phyloP scores from a whole-genome alignment of 345 rosid species.

The Syzygium oleosum region DNA sequence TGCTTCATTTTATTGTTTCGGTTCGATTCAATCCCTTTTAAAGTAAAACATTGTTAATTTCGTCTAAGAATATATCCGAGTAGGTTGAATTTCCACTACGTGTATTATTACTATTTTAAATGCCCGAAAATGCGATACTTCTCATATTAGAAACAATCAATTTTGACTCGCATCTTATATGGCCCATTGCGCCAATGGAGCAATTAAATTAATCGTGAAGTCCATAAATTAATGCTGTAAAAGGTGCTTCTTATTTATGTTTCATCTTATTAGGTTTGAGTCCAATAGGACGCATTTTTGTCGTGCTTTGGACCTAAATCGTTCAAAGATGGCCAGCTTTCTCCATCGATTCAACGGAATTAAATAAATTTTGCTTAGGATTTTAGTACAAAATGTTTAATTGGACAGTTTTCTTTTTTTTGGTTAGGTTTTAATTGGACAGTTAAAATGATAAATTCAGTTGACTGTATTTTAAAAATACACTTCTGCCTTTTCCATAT shows the following conservation, averaged over 20 bases:
- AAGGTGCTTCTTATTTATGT: not conserved
- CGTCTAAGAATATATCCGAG: not conserved
- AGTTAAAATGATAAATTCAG: not conserved
- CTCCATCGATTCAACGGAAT: not conserved
- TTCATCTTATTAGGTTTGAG: not conserved
- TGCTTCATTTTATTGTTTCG: not conserved
- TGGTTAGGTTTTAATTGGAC: not conserved
- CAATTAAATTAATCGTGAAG: too few species aligned
- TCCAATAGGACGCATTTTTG: not conserved
- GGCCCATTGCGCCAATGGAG: rapidly evolving
- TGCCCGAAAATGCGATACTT: not conserved
- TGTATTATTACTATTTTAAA: not conserved
- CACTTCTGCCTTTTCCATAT: not conserved
- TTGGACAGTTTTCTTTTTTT: not conserved
- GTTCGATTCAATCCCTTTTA: not conserved
- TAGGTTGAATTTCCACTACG: not conserved
- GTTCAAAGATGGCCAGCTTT: not conserved
- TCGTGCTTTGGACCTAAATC: not conserved
- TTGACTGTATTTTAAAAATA: not conserved
- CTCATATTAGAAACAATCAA: not conserved
- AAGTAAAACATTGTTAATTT: rapidly evolving
- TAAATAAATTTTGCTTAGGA: not conserved
- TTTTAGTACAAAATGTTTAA: not conserved
- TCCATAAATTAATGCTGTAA: not conserved
- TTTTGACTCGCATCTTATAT: not conserved